A percentile compares a stretch with the other conserved stretches of the same genome.
phyloP scores from a whole-genome alignment of 305 asterid species.

The Stenogyne calaminthoides region DNA sequence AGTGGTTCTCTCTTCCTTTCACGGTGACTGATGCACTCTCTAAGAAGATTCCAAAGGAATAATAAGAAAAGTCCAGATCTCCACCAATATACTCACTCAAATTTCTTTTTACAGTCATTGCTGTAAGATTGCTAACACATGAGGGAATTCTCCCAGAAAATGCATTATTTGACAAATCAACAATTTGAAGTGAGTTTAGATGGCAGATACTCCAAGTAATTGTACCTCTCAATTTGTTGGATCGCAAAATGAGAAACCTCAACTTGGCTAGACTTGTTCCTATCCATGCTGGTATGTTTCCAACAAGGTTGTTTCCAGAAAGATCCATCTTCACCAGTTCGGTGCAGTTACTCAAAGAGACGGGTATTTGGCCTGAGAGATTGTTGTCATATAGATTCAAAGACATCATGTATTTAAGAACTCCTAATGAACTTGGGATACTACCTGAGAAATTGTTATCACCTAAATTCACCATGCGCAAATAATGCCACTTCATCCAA shows the following conservation, averaged over 20 bases:
- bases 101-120: constrained; percentile 31
- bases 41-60: not conserved
- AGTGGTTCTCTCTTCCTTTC: constrained; percentile 27
- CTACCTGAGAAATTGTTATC: constrained; percentile 30
- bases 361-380: constrained; percentile 25
- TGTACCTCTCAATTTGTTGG: constrained; percentile 36
- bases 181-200: constrained; percentile 32
- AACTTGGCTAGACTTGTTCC: constrained; percentile 8
- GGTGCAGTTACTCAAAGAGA: constrained; percentile 13
- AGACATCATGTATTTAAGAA: not conserved
- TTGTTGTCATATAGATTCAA: constrained; percentile 29
- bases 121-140: constrained; percentile 38
- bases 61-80: not conserved
- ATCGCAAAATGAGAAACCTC: constrained; percentile 31
- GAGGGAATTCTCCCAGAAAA: constrained; percentile 35
- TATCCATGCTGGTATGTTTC: constrained; percentile 26
- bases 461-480: constrained; percentile 20
- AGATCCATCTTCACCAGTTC: constrained; percentile 29
- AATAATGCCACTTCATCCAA: constrained; percentile 13
- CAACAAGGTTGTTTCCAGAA: constrained; percentile 11
- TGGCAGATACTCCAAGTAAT: constrained; percentile 29
- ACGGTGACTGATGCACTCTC: constrained; percentile 35
- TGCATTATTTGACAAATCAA: constrained; percentile 40
- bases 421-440: constrained; percentile 32
- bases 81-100: not conserved